Base-by-base conservation (phyloP, 169 alveolate species). In the Plasmodium vivax region DNA sequence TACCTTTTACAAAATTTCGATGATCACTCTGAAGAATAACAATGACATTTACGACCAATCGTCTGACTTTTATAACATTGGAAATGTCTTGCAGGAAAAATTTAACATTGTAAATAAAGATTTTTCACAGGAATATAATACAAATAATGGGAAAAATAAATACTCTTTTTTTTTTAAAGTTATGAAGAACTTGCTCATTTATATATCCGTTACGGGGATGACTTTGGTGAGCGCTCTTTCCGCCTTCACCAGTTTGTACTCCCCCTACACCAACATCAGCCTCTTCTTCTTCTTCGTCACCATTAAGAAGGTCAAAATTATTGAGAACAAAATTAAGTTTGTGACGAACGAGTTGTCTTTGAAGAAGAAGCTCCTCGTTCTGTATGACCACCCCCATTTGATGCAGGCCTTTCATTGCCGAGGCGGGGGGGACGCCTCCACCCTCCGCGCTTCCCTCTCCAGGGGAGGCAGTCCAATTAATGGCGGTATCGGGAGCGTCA, bases 181-280 rank as follows among this genome's bases (percentile, higher is more conserved):
- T 12, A 85, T 85, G 87, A 85, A 85, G 45, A 85, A 85, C 75
- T 77, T 85, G 8, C 34, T 85, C 1, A 85, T 77, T 1, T 85
- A 85, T 85, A 85, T 85, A 45, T 85, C 93, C 36, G 93, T 85
- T 54, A 85, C 93, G 16, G 93, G 93, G 2, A 85, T 85, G 93
- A 85, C 93, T 4, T 74, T 85, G 62, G 93, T 85, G 43, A 85
- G 93, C 54, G 87, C 93, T 6, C 80, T 85, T 47, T 85, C 93
- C 2, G 93, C 93, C 10, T 85, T 85, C 62, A 85, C 93, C 41
- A 85, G 93, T 74, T n/a, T 85, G 41, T 85, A 85, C 75, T 85
- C 93, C 0, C 93, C 93, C 36, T 85, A 85, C 23, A 85, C 81
- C 0, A 85, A 85, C 32, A 85, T 85, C 56, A 85, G 93, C 54